A percentile compares a stretch with the other conserved stretches of the same genome.
Evolutionary conservation across 495 filamentous ascomycete species (phyloP).

Genomic region (Penicillium cinerascens): DNA sequence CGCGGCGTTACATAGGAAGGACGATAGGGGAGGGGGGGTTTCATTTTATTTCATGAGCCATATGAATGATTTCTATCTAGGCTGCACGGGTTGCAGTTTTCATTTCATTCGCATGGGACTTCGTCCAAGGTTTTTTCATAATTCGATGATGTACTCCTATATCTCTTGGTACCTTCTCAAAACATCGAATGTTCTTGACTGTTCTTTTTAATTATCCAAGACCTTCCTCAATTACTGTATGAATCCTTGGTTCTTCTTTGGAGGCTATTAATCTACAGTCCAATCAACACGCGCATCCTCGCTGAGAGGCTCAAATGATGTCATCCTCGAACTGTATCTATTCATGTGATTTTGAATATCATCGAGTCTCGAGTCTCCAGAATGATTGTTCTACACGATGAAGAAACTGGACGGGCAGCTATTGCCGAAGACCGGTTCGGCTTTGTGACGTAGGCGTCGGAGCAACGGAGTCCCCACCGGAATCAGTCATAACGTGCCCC

Average conservation of each 20-base stretch:
- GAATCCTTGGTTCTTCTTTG: not conserved
- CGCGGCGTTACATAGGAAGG: conserved; percentile 1
- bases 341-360: not conserved
- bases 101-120: not conserved
- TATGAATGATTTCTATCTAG: not conserved
- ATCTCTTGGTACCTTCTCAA: not conserved
- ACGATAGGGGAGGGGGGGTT: not conserved
- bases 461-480: conserved; percentile 32
- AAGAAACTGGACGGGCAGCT: not conserved
- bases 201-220: no score
- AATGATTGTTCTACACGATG: no score
- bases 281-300: no score
- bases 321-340: not conserved
- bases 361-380: no score
- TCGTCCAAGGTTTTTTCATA: not conserved
- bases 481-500: conserved; percentile 20
- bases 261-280: no score
- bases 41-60: not conserved
- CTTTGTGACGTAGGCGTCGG: conserved; percentile 26
- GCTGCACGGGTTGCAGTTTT: not conserved
- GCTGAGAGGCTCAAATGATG: not conserved
- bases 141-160: not conserved
- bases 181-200: not conserved
- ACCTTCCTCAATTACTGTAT: not conserved
- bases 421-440: not conserved